phyloP scores from a whole-genome alignment of 2,329 filamentous ascomycete species.

The Colletotrichum tropicicola region DNA sequence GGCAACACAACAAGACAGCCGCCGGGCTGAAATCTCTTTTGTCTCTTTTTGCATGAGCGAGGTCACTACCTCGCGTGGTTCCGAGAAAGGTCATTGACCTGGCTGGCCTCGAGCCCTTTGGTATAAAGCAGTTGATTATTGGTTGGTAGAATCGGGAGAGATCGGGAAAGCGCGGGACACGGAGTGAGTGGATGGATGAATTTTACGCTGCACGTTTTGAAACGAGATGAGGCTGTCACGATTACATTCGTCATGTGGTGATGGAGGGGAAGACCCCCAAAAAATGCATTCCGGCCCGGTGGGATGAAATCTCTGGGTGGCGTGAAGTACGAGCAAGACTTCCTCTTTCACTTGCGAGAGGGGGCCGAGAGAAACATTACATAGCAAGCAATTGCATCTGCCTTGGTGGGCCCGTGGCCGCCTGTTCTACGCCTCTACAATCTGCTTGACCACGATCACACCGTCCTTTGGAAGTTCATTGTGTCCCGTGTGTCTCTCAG shows the following conservation, averaged over 20 bases:
- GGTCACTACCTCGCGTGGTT: not conserved
- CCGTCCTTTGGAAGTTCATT: not conserved
- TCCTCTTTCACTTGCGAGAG: too few species aligned
- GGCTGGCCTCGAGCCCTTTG: too few species aligned
- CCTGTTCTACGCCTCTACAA: too few species aligned
- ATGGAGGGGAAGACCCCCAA: not conserved
- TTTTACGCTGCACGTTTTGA: conserved; percentile 9
- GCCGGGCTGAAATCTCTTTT: not conserved
- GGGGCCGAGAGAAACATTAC: too few species aligned
- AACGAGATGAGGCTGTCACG: conserved; percentile 8
- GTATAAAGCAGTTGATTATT: too few species aligned
- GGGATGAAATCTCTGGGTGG: too few species aligned
- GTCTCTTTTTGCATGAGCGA: conserved; percentile 18
- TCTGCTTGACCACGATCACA: too few species aligned
- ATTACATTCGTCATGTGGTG: not conserved
- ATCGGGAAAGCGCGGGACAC: not conserved
- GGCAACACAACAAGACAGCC: not conserved
- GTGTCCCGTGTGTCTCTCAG: not conserved
- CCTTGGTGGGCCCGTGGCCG: too few species aligned
- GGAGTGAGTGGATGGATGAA: not conserved
- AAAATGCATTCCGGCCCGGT: too few species aligned
- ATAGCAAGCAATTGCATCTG: too few species aligned
- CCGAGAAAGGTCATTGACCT: too few species aligned
- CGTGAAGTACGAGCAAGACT: too few species aligned
- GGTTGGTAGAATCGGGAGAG: not conserved